Conservation (phyloP, 768 basidiomycete species). For the Suillus americanus region DNA sequence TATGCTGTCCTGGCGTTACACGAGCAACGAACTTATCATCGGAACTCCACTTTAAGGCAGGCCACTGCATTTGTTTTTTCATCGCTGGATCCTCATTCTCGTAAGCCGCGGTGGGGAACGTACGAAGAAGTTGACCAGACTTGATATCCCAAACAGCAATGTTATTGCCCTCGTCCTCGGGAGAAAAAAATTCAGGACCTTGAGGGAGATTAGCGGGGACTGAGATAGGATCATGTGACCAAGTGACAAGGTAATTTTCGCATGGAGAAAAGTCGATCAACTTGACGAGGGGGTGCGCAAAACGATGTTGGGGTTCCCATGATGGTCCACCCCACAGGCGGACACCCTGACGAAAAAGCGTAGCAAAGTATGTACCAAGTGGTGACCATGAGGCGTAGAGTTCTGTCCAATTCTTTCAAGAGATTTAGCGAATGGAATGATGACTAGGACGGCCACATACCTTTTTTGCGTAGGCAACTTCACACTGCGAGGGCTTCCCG, state of each 20-base stretch:
- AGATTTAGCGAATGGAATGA: conserved; percentile 11
- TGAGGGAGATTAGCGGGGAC: conserved; percentile 79
- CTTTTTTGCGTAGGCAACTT: conserved; percentile 70
- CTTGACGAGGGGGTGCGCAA: conserved; percentile 94
- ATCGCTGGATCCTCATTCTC: conserved; percentile 56
- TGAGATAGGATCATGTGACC: conserved; percentile 92
- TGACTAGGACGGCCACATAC: conserved; percentile 42
- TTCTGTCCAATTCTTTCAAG: conserved; percentile 86
- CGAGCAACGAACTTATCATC: conserved; percentile 95
- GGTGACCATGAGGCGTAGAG: conserved; percentile 98
- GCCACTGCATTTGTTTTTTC: conserved; percentile 92
- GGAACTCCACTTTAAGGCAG: conserved; percentile 93
- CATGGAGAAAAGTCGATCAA: conserved; percentile 97
- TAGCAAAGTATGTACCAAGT: conserved; percentile 90
- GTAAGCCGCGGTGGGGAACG: conserved; percentile 69
- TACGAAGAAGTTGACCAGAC: conserved; percentile 87
- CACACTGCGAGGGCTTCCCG: conserved; percentile 84
- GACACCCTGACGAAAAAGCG: conserved; percentile 93
- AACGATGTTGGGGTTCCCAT: conserved; percentile 86
- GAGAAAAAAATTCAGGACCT: conserved; percentile 83
- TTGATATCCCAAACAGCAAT: conserved; percentile 99
- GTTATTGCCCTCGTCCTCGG: conserved; percentile 95
- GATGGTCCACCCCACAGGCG: conserved; percentile 93
- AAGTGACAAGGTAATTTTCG: conserved; percentile 95
- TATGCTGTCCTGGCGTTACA: conserved; percentile 86